phyloP scores from a whole-genome alignment of 2,329 filamentous ascomycete species.

The Lachnellula cervina region DNA sequence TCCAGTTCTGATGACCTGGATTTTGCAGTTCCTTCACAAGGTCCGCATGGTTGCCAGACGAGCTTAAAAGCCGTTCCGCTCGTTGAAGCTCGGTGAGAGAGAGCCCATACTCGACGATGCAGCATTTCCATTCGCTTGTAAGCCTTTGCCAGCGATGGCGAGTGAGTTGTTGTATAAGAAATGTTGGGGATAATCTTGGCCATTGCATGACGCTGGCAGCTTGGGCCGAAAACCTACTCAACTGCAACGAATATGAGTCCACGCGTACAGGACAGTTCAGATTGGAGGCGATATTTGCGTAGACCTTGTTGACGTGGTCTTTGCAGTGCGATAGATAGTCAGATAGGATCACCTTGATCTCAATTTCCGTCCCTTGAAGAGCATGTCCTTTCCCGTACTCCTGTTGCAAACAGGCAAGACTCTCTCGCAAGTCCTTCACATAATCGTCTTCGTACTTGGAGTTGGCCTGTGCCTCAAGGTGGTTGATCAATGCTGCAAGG shows the following conservation, averaged over 20 bases:
- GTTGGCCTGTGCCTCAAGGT: not conserved
- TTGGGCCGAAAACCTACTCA: not conserved
- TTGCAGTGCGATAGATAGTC: not conserved
- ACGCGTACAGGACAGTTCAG: not conserved
- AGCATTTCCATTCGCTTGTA: conserved; percentile 11
- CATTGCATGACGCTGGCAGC: not conserved
- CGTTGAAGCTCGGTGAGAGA: conserved; percentile 15
- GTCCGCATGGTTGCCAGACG: conserved; percentile 25
- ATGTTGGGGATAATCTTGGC: not conserved
- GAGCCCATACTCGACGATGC: conserved; percentile 17
- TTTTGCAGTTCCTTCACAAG: conserved; percentile 43
- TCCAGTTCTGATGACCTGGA: conserved; percentile 52
- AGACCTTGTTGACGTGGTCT: not conserved
- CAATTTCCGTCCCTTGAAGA: too few species aligned
- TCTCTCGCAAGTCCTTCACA: conserved; percentile 7
- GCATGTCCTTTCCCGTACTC: not conserved
- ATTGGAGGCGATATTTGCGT: not conserved
- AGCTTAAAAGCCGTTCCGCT: conserved; percentile 34
- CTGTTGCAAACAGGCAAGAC: conserved; percentile 2
- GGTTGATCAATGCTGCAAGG: not conserved
- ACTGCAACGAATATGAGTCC: not conserved
- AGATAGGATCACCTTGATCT: not conserved
- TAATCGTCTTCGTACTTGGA: conserved; percentile 10
- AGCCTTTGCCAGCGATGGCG: not conserved
- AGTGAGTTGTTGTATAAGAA: not conserved